Base-by-base conservation (phyloP, 2,329 filamentous ascomycete genomes). In the Sphaceloma murrayae region DNA sequence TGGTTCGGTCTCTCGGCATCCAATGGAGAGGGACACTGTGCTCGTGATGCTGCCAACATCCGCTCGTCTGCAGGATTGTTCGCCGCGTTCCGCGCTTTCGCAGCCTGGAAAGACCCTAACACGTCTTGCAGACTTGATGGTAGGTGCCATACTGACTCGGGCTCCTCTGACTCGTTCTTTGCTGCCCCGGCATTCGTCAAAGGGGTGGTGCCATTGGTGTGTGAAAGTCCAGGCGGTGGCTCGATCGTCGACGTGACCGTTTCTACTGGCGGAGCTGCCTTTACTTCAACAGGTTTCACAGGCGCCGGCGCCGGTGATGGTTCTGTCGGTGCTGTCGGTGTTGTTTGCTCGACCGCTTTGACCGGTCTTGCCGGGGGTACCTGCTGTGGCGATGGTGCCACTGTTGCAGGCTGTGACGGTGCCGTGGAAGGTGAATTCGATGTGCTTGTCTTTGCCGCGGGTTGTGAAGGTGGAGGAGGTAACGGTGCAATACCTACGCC, bases 61-160 rank as follows among this genome's bases (percentile, higher is more conserved):
- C 80, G 76, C 56, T 85, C 72, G 42, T 85, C 78, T 31, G 79
- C 71, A 24, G 78, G 76, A 43, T 82, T 69, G 30, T 69, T 67
- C 11, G 76, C 71, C 43, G 73, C 66, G 17, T 76, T 73, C 22
- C 82, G 77, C 56, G 77, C 79, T 65, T 85, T 89, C 2, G 84
- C 85, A 10, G 78, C 74, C 61, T 96, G 88, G 58, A 88, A 95
- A 0, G 88, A 87, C 47, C 94, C 85, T 13, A 96, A 77, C 24
- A 98, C 71, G 60, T 98, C 91, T 57, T 87, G 84, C 44, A 98
- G 68, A 21, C 84, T 86, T 5, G 87, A 77, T 3, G 91, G 91
- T 27, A 98, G 75, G 61, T 96, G 88, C 62, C 89, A 98, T 54
- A 95, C 82, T 9, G 84, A 91, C 63, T 95, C 85, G 48, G 85